Evolutionary conservation across 139 green algal species (phyloP).

Genomic region (Marvania coccoides): DNA sequence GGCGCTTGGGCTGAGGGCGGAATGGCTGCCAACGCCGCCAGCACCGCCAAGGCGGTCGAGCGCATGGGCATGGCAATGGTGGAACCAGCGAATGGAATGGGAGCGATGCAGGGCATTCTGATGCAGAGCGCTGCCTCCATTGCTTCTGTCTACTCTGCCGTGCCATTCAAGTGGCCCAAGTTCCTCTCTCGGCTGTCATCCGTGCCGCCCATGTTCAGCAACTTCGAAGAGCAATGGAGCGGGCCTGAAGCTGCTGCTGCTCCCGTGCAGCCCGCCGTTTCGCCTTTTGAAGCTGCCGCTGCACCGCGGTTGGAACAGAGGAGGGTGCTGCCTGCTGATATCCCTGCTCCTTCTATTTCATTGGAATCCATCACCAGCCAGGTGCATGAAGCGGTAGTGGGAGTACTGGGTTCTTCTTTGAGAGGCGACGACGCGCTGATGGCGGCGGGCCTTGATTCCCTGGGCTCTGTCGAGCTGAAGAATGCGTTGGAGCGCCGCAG

Average conservation of each 20-base stretch:
- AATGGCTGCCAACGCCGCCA: conserved; percentile 52
- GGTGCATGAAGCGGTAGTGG: conserved; percentile 33
- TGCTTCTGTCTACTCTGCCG: conserved; percentile 28
- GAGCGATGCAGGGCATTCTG: neutral
- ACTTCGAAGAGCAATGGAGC: conserved; percentile 3
- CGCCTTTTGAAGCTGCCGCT: neutral
- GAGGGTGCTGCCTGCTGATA: neutral
- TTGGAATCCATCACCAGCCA: too few relatives aligned
- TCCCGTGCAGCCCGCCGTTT: too few relatives aligned
- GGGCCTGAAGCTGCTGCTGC: neutral
- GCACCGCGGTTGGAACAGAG: neutral
- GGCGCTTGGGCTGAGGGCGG: conserved; percentile 71
- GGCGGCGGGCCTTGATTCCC: conserved; percentile 42
- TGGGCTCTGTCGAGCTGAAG: conserved; percentile 31
- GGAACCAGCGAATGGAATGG: conserved; percentile 12
- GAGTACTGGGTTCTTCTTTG: conserved; percentile 37
- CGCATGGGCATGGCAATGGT: conserved; percentile 55
- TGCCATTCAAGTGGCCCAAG: conserved; percentile 49
- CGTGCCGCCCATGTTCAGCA: conserved; percentile 6
- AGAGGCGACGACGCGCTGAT: conserved; percentile 54
- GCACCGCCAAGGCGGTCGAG: conserved; percentile 29
- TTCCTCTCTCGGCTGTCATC: conserved; percentile 40
- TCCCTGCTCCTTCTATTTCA: neutral
- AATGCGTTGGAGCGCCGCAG: conserved; percentile 37
- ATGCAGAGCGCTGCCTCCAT: neutral